phyloP scores from a whole-genome alignment of 139 green algal genomes.

The Chloropicon primus region DNA sequence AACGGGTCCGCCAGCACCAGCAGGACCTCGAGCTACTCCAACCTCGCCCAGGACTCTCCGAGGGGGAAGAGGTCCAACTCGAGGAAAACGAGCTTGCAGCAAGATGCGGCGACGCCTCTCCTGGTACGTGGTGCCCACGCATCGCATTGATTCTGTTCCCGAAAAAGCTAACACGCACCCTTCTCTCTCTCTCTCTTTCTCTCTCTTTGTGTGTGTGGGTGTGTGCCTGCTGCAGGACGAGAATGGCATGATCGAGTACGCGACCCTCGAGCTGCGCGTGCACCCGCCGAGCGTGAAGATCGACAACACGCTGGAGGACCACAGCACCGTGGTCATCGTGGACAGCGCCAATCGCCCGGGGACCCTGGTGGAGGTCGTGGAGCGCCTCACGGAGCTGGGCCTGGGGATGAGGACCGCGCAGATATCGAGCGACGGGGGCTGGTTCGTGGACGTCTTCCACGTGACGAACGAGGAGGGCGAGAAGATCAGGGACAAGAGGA shows the following conservation, averaged over 20 bases:
- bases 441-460: constrained; percentile 95
- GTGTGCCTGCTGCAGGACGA: background rate
- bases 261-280: constrained; percentile 9
- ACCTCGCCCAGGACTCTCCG: too few relatives aligned
- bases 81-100: too few relatives aligned
- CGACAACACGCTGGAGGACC: constrained; percentile 29
- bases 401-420: constrained; percentile 62
- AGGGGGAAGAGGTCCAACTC: too few relatives aligned
- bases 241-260: constrained; percentile 6
- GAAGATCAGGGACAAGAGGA: constrained; percentile 58
- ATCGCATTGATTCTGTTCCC: too few relatives aligned
- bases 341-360: constrained; percentile 64
- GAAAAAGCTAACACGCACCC: too few relatives aligned
- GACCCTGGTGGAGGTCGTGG: constrained; percentile 63
- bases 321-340: constrained; percentile 68
- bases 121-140: too few relatives aligned
- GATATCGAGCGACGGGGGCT: constrained; percentile 83
- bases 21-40: too few relatives aligned
- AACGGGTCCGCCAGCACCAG: too few relatives aligned
- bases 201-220: too few relatives aligned
- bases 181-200: too few relatives aligned
- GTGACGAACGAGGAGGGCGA: constrained; percentile 55
- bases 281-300: constrained; percentile 10
- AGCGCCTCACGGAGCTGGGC: constrained; percentile 84
- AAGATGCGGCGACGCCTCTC: too few relatives aligned